phyloP scores from a whole-genome alignment of 1,139 yeast species.

The Yamadazyma atlantica region DNA sequence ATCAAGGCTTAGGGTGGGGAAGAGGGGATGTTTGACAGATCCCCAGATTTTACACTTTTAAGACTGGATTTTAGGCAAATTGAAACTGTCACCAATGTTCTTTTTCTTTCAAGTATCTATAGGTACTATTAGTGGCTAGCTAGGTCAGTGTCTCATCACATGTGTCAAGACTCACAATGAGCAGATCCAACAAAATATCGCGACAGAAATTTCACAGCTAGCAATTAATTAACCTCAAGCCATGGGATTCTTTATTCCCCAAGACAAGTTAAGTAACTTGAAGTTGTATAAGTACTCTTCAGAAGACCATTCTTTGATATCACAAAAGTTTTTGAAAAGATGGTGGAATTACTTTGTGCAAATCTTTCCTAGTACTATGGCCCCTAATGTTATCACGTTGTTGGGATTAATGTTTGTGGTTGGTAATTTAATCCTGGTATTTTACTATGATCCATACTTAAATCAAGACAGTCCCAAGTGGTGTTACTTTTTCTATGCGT shows the following conservation, averaged over 20 bases:
- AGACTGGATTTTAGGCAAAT: no score
- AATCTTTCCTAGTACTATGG: constrained; percentile 82
- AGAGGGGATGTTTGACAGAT: no score
- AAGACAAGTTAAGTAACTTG: constrained; percentile 58
- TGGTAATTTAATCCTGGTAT: constrained; percentile 60
- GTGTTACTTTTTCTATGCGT: constrained; percentile 78
- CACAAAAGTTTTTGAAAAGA: constrained; percentile 72
- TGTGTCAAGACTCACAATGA: no score
- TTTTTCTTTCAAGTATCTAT: no score
- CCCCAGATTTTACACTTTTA: no score
- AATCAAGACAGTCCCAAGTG: constrained; percentile 66
- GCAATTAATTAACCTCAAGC: not conserved
- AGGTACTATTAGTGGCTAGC: no score
- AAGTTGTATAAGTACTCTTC: constrained; percentile 69
- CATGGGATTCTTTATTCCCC: constrained; percentile 77
- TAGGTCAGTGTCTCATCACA: no score
- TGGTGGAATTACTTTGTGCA: constrained; percentile 75
- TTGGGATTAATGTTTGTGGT: constrained; percentile 73
- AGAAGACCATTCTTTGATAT: constrained; percentile 78
- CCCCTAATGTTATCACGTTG: constrained; percentile 84
- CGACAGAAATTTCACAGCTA: not conserved
- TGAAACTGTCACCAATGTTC: no score
- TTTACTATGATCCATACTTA: constrained; percentile 73
- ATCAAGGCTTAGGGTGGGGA: no score
- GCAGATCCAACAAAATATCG: no score